phyloP scores from a whole-genome alignment of 345 rosid genomes.

The Brassica incana region DNA sequence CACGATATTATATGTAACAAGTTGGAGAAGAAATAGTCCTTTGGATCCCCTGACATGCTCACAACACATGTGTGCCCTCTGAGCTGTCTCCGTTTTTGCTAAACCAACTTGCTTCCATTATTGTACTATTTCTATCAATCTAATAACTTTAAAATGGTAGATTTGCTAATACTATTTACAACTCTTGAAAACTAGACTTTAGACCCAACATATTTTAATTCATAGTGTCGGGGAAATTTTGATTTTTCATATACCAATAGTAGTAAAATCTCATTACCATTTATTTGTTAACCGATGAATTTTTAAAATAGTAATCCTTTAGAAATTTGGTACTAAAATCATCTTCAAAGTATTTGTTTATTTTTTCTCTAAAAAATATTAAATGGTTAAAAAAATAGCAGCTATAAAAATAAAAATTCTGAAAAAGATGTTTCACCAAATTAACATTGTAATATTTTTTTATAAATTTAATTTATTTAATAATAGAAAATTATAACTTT shows the following conservation, averaged over 20 bases:
- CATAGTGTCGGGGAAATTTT: not conserved
- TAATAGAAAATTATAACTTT: no score
- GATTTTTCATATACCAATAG: not conserved
- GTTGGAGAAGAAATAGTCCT: constrained; percentile 32
- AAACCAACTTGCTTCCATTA: constrained; percentile 38
- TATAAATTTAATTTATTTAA: no score
- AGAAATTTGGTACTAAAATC: not conserved
- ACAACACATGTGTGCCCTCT: constrained; percentile 39
- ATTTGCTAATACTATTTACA: not conserved
- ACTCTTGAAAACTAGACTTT: not conserved
- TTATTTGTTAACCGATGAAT: not conserved
- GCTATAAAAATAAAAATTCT: no score
- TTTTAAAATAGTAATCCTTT: not conserved
- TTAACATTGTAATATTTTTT: no score
- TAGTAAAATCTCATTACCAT: not conserved
- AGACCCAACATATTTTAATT: not conserved
- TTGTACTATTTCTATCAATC: constrained; percentile 16
- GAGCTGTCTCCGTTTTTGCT: constrained; percentile 29
- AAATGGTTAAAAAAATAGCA: no score
- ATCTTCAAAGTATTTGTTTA: not conserved
- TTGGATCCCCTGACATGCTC: constrained; percentile 41
- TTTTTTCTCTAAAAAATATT: no score
- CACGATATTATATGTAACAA: not conserved
- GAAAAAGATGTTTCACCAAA: no score
- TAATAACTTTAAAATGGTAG: not conserved